Percentiles rank a stretch among this genome's conserved stretches.
These are phyloP conservation scores for Mitragyna speciosa DNA, from an alignment of 257 asterid genomes.

Conservation along the genomic window DNA sequence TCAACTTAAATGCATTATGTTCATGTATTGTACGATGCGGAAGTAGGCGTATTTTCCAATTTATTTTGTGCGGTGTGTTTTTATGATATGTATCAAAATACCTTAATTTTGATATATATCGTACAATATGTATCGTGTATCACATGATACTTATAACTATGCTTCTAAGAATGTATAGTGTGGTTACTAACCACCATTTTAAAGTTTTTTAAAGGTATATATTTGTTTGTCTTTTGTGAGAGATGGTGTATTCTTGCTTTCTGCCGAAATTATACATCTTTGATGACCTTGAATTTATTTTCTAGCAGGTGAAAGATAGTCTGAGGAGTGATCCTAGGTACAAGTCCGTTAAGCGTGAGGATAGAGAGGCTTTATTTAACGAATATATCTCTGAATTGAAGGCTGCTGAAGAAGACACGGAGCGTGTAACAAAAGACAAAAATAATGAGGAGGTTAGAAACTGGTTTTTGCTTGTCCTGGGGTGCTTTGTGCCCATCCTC, in stretches of 20 bases:
- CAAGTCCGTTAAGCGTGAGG: slow-evolving; percentile 85
- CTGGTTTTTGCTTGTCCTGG: slow-evolving; percentile 9
- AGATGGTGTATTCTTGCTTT: not conserved
- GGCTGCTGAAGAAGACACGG: slow-evolving; percentile 71
- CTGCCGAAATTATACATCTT: slow-evolving; percentile 1
- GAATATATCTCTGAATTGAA: slow-evolving; percentile 70
- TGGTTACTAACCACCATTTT: not conserved
- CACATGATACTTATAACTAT: too few relatives aligned
- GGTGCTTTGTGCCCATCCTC: not conserved
- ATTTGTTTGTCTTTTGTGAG: not conserved
- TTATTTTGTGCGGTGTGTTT: too few relatives aligned
- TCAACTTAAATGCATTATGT: too few relatives aligned
- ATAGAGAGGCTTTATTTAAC: slow-evolving; percentile 72
- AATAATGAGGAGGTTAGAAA: slow-evolving; percentile 69
- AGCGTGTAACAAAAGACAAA: slow-evolving; percentile 55
- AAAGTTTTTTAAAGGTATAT: not conserved
- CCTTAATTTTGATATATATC: too few relatives aligned
- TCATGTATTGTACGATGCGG: too few relatives aligned
- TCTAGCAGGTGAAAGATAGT: slow-evolving; percentile 80
- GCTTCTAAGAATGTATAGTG: too few relatives aligned
- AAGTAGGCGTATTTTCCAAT: too few relatives aligned
- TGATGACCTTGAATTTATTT: slow-evolving; percentile 18
- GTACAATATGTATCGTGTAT: too few relatives aligned
- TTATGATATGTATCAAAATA: too few relatives aligned
- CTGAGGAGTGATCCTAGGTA: slow-evolving; percentile 81